Evolutionary conservation across 345 rosid species (phyloP), one percentile per base, ranked within the genome.

Genomic region (Acer yangbiense): DNA sequence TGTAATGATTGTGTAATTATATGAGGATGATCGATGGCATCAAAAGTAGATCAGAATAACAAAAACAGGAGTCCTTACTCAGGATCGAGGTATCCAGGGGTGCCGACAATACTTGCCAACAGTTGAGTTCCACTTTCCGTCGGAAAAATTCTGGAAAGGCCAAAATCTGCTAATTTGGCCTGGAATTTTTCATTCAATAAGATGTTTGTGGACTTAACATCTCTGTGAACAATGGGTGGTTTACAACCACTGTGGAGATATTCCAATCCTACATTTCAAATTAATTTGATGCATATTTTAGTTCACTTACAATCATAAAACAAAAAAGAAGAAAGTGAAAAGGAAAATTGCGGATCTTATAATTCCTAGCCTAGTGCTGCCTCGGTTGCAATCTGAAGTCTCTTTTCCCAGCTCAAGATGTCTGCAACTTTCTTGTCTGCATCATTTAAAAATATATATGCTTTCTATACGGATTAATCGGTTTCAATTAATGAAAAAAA

Each of bases 81-180:
- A 1, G 29, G 29, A 27, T 27, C 29, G 2, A 27, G 29, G 29
- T 27, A 85, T 17, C 87, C 92, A 29, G 83, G 71, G 1, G 92
- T 92, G 35, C 94, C 90, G 7, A 86, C 86, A 68, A 85, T 80
- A 1, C 20, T 4, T 23, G 92, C 85, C 6, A 88, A 84, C 17
- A 84, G 80, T 68, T 85, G 76, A 73, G 74, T 81, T 20, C 77
- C 83, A 3, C 72, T 78, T 64, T 85, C 86, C 25, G 32, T 74
- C 8, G 81, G 79, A 80, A 86, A 81, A 63, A 65, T 71, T 14
- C 78, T 67, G 0, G 83, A 84, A 1, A 81, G 27, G 1, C 85
- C 87, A 27, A 84, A 84, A 79, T 84, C 81, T 4, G 81, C 20
- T 27, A 84, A 0, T 27, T 27, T 27, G 1, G 2, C 29, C 29